Evolutionary conservation across 139 green algal genomes (phyloP), one percentile per base, ranked within the genome.

Genomic region (Tetraselmis chui): DNA sequence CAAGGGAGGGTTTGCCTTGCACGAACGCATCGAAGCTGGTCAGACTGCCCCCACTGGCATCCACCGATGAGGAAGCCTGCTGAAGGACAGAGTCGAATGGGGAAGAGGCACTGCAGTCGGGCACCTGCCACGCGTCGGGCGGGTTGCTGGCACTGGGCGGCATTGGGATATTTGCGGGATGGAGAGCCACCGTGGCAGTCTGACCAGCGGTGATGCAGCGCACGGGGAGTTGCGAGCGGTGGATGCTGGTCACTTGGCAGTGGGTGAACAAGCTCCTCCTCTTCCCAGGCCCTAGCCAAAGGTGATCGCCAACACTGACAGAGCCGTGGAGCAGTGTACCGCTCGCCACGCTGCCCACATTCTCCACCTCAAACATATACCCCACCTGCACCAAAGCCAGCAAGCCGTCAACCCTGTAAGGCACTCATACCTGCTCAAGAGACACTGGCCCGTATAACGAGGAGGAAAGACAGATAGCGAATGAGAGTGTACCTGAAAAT

Each of bases 341-440:
- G 11, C 86, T 93, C 29, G 95, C 83, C 28, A 98, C 92, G 22
- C 76, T 86, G 24, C 93, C 94, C 30, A 96, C 93, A 18, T 87
- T 87, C 28, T 87, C 76, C 27, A 98, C 87, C 58, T 96, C 87
- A 80, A 94, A 95, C 0, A 84, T 91, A 11, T 91, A 80, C 45
- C 95, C 91, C 29, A 98, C 91, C 83, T 97, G 93, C 59, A 95
- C n/a, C n/a, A n/a, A n/a, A n/a, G n/a, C n/a, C n/a, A n/a, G n/a
- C n/a, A n/a, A n/a, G n/a, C n/a, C n/a, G n/a, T n/a, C n/a, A n/a
- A n/a, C n/a, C n/a, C n/a, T n/a, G n/a, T n/a, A n/a, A n/a, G n/a
- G n/a, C n/a, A n/a, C n/a, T n/a, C n/a, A n/a, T n/a, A n/a, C n/a
- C n/a, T n/a, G n/a, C n/a, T n/a, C n/a, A n/a, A n/a, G n/a, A n/a